Evolutionary conservation across 139 green algal species (phyloP).

Genomic region (Limnomonas spitsbergensis): DNA sequence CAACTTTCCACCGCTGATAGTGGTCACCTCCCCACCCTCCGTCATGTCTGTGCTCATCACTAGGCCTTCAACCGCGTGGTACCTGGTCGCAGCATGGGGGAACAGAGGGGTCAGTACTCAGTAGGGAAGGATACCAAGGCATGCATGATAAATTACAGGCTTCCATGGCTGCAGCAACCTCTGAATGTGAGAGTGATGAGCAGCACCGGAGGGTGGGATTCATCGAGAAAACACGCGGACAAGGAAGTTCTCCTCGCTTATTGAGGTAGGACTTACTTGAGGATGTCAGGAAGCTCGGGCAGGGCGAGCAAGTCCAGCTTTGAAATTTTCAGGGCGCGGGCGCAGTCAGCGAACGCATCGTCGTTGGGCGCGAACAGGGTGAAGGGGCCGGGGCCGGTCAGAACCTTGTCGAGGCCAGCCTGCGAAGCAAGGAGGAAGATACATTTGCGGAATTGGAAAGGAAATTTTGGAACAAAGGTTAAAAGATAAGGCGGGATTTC

Average conservation of each 20-base stretch:
- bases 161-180: no score
- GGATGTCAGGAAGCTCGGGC: slow-evolving; percentile 9
- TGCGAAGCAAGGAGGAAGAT: neutral
- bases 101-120: no score
- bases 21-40: neutral
- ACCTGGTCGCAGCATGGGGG: neutral
- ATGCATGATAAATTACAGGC: no score
- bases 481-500: no score
- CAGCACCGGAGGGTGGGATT: no score
- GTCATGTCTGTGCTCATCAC: neutral
- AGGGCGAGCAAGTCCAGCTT: slow-evolving; percentile 16
- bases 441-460: neutral
- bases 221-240: no score
- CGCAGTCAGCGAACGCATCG: slow-evolving; percentile 11
- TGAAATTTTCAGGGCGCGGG: neutral
- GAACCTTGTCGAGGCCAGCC: slow-evolving; percentile 13
- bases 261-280: slow-evolving; percentile 1
- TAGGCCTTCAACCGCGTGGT: neutral
- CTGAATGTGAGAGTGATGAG: no score
- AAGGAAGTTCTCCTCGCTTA: no score
- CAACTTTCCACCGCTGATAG: neutral
- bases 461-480: no score
- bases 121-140: no score
- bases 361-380: slow-evolving; percentile 22
- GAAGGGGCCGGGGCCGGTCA: slow-evolving; percentile 17